phyloP scores from a whole-genome alignment of 1,284 basidiomycete genomes.

The Vanrija sp. region DNA sequence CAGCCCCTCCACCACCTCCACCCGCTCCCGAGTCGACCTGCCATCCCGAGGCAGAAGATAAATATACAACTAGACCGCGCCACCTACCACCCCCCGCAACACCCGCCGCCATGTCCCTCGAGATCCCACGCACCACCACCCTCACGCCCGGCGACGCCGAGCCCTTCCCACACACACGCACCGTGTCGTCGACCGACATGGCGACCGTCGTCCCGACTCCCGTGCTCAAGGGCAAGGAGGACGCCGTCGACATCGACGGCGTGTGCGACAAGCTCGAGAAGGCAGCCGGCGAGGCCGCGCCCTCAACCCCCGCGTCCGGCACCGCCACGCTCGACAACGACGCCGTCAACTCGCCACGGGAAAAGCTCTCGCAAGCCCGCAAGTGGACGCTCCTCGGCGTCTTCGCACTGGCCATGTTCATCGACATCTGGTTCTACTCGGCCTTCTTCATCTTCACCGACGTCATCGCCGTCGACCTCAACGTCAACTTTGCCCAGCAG shows the following conservation, averaged over 20 bases:
- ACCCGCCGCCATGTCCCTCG: not conserved
- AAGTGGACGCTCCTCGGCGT: conserved; percentile 30
- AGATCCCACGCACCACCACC: not conserved
- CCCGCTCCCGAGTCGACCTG: not conserved
- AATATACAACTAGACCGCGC: not conserved
- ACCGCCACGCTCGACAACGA: no score
- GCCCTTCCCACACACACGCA: not conserved
- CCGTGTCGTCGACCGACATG: not conserved
- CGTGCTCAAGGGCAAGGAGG: no score
- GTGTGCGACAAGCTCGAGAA: no score
- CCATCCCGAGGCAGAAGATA: no score
- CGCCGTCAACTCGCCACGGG: no score
- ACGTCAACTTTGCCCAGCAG: conserved; percentile 14
- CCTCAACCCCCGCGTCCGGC: no score
- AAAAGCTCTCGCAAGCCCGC: conserved; percentile 7
- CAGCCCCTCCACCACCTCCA: no score
- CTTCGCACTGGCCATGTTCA: conserved; percentile 29
- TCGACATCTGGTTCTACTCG: conserved; percentile 29
- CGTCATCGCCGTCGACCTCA: conserved; percentile 12
- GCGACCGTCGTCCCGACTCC: not conserved
- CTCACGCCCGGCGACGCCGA: not conserved
- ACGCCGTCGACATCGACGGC: no score
- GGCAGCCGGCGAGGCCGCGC: no score
- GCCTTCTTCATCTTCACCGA: conserved; percentile 20
- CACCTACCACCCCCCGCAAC: not conserved